Evolutionary conservation across 768 basidiomycete genomes (phyloP).

Genomic region (Polyporus arcularius): DNA sequence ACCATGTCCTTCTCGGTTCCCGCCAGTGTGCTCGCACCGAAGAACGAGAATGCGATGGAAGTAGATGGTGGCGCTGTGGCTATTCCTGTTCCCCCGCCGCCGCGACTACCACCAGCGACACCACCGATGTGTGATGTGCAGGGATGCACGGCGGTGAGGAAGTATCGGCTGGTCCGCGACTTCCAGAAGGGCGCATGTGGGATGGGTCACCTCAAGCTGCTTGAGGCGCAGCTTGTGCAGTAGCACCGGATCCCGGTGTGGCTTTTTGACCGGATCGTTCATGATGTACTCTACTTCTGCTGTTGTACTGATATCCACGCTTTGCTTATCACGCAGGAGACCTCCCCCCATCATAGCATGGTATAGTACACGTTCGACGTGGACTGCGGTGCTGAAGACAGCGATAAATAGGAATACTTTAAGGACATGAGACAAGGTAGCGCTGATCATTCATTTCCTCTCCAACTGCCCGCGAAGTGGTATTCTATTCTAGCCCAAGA

Average conservation of each 20-base stretch:
- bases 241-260: neutral
- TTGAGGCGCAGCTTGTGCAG: constrained; percentile 39
- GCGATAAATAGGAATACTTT: constrained; percentile 15
- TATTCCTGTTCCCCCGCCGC: constrained; percentile 2
- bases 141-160: constrained; percentile 56
- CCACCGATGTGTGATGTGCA: constrained; percentile 49
- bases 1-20: constrained; percentile 59
- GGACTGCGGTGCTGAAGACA: too few species aligned
- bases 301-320: constrained; percentile 2
- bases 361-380: neutral
- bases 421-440: neutral
- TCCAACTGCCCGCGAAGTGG: neutral
- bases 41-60: constrained; percentile 17
- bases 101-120: neutral
- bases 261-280: neutral
- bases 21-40: constrained; percentile 27
- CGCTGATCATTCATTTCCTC: constrained; percentile 2
- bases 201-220: constrained; percentile 58
- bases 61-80: constrained; percentile 1
- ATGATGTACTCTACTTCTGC: neutral
- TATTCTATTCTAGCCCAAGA: neutral
- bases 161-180: constrained; percentile 67
- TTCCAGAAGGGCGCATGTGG: constrained; percentile 69
- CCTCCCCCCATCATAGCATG: neutral
- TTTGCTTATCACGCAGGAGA: neutral